phyloP scores from a whole-genome alignment of 495 filamentous ascomycete genomes.

The Barbatosphaeria neglecta region DNA sequence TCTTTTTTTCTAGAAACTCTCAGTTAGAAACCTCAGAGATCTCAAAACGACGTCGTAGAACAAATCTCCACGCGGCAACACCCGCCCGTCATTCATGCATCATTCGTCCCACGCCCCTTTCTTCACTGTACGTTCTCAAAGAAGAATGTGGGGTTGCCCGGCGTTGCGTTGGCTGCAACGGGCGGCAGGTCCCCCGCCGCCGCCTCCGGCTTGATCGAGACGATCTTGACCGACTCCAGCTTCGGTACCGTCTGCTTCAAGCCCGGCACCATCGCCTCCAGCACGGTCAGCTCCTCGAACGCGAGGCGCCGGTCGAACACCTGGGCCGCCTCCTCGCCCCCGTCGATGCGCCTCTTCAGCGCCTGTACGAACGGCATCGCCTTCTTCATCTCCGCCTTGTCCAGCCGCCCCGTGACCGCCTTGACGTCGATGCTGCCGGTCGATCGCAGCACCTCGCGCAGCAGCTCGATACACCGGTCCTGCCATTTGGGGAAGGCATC shows the following conservation, averaged over 20 bases:
- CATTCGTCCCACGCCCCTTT: no score
- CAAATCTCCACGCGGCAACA: no score
- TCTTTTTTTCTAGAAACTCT: no score
- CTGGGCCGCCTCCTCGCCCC: constrained; percentile 39
- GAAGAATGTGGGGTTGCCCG: not conserved
- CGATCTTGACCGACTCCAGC: constrained; percentile 1
- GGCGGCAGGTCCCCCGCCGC: not conserved
- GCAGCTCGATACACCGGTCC: constrained; percentile 74
- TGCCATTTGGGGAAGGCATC: constrained; percentile 79
- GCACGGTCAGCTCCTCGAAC: constrained; percentile 70
- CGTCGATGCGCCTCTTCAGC: constrained; percentile 66
- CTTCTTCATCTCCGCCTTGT: constrained; percentile 83
- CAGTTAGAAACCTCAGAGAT: no score
- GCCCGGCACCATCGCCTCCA: constrained; percentile 36
- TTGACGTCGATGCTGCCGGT: constrained; percentile 60
- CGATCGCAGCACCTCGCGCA: constrained; percentile 45
- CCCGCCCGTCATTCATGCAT: no score
- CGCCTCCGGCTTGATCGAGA: not conserved
- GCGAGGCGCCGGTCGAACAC: constrained; percentile 70
- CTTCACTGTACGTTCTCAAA: not conserved
- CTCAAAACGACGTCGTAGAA: no score
- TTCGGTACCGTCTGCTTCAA: constrained; percentile 13
- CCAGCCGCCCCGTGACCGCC: constrained; percentile 58
- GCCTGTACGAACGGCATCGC: constrained; percentile 93
- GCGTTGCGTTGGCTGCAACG: not conserved